phyloP scores from a whole-genome alignment of 2,329 filamentous ascomycete genomes.

The Trichocomaceae sp. region DNA sequence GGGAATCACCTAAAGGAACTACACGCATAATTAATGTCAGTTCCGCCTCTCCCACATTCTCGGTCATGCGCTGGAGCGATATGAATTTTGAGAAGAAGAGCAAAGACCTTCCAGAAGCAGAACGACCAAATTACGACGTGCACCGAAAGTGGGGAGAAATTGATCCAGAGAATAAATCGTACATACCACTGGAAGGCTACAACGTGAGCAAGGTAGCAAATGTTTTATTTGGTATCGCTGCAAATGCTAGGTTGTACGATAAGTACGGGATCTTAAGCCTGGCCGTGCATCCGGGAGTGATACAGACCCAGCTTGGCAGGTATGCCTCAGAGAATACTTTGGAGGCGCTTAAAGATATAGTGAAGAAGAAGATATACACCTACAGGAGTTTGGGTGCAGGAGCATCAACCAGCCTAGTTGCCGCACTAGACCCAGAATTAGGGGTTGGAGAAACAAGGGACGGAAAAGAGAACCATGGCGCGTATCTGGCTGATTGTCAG shows the following conservation, averaged over 20 bases:
- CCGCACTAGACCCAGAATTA: constrained; percentile 40
- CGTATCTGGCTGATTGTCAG: constrained; percentile 40
- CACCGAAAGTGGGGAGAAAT: not conserved
- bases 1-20: constrained; percentile 10
- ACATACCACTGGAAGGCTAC: constrained; percentile 14
- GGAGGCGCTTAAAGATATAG: not conserved
- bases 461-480: constrained; percentile 24
- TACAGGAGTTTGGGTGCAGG: constrained; percentile 38
- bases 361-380: constrained; percentile 5
- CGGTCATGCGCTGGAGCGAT: constrained; percentile 28
- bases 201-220: constrained; percentile 39
- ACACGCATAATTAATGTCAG: constrained; percentile 25
- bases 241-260: constrained; percentile 20
- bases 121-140: constrained; percentile 24
- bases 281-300: constrained; percentile 25
- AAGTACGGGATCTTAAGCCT: constrained; percentile 20
- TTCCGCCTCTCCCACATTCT: constrained; percentile 20
- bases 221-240: constrained; percentile 37
- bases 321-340: not conserved
- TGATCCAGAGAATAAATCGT: constrained; percentile 5
- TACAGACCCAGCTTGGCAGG: constrained; percentile 5
- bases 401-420: constrained; percentile 37
- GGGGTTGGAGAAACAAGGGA: constrained; percentile 13
- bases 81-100: constrained; percentile 25
- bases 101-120: constrained; percentile 15